Conservation (phyloP, 441 rosid genomes). For the Macaranga tanarius region DNA sequence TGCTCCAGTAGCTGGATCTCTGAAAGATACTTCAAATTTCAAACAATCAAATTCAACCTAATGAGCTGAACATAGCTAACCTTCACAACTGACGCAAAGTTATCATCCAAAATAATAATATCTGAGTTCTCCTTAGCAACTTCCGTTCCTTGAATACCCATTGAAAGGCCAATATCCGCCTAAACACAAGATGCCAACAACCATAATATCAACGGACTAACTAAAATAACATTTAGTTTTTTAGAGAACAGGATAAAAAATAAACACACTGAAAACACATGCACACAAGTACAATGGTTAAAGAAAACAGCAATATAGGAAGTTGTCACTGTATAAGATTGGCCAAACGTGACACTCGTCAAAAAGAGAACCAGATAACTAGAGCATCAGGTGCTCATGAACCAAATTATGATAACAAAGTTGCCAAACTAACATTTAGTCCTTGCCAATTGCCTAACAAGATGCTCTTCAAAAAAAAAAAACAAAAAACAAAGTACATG, state of each 20-base stretch:
- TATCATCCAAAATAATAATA: slow-evolving; percentile 89
- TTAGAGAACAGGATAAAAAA: neutral
- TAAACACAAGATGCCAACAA: slow-evolving; percentile 29
- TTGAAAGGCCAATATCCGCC: slow-evolving; percentile 98
- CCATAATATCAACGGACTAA: neutral
- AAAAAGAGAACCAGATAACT: neutral
- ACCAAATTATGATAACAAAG: neutral
- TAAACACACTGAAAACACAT: neutral
- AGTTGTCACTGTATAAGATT: neutral
- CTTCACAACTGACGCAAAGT: slow-evolving; percentile 94
- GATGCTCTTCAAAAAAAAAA: neutral
- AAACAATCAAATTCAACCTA: neutral
- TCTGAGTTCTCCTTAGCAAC: slow-evolving; percentile 98
- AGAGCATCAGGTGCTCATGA: neutral
- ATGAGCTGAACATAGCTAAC: slow-evolving; percentile 29
- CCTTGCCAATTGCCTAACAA: neutral
- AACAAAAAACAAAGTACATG: neutral
- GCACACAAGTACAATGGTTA: neutral
- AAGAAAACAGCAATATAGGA: neutral
- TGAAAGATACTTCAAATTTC: neutral
- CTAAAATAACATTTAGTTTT: neutral
- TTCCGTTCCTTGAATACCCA: slow-evolving; percentile 99
- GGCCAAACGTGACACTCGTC: neutral
- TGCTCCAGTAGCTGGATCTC: neutral
- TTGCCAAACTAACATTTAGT: neutral